Base-by-base conservation (phyloP, 768 basidiomycete genomes). In the Porpolomopsis calyptriformis region DNA sequence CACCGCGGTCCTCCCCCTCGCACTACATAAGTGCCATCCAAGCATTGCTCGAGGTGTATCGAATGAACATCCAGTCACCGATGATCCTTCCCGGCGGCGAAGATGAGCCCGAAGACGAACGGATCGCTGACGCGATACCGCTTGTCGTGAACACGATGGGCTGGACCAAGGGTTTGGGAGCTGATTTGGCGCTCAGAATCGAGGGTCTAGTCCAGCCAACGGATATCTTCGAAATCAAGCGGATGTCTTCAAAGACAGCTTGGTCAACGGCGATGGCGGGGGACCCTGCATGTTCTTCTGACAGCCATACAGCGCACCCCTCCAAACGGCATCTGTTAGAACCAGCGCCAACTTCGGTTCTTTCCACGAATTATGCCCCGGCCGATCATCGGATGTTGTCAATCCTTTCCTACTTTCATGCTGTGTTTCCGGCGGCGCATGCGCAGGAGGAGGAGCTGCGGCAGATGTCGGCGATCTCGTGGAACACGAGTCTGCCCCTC, bases 71-170 rank as follows among this genome's bases (percentile, higher is more conserved):
- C 4, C 80, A 80, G 51, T 71, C 68, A 42, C 65, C 72, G 1
- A 53, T 59, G 1, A 45, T 61, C 4, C 52, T 53, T 16, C 50
- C 48, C 10, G 51, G 60, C 19, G 50, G 51, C 38, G 23, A 39
- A 27, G 55, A 58, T 40, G 35, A 52, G 7, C n/a, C n/a, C n/a
- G 59, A 61, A 2, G 61, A 63, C 4, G 49, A 61, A 1, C 69
- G 74, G 34, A 71, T 83, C 19, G 54, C 58, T 4, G 78, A 83
- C 40, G 49, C 64, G 22, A 76, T 92, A 4, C 94, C 94, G 0
- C 75, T 97, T 14, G 77, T 97, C 12, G 76, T 98, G 43, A 99
- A 98, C 59, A 97, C 88, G 0, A 93, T 94, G 80, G 94, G 94
- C 2, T 99, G 94, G 94, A 76, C 76, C 4, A 97, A 93, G 60